Base-by-base conservation (phyloP, 2,329 filamentous ascomycete species). In the Blastomyces silverae region DNA sequence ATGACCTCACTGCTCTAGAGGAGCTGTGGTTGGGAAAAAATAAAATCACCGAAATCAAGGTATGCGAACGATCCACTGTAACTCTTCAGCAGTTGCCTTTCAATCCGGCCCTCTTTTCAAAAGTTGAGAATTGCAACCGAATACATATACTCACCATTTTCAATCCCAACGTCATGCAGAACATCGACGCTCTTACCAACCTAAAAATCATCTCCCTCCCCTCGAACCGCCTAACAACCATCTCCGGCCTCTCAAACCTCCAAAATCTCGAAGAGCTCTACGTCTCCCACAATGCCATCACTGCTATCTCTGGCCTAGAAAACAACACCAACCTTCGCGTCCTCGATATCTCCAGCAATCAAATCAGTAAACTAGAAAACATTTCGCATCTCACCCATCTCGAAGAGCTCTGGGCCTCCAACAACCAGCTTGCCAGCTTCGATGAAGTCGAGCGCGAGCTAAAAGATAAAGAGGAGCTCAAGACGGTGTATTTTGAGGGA, bases 21-120 rank as follows among this genome's bases (percentile, higher is more conserved):
- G 87, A 96, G 75, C 82, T 97, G 20, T 97, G 92, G 92, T 80
- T 97, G 22, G 94, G 91, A 65, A 97, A 96, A 83, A 97, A 97
- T 80, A 97, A 96, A 75, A 96, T 99, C 71, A 89, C 89, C 0
- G 85, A 92, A 72, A 86, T 97, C 67, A 87, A 85, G 68, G 89
- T 82, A 67, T 31, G 22, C 46, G n/a, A 57, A 50, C 57, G 39
- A 48, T 57, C 46, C 20, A 3, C 20, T n/a, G 3, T n/a, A 42
- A 15, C 42, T 13, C 56, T 44, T 53, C 22, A 62, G 48, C 34
- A 34, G 13, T 37, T 53, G 22, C 28, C 55, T 39, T 57, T 42
- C 31, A n/a, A 20, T 57, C 37, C 20, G 7, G 13, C n/a, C 48
- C 52, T 28, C 15, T 58, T 13, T 48, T 39, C 8, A 50, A 55